phyloP scores from a whole-genome alignment of 2,329 filamentous ascomycete species.

The Aspergillus pseudotamarii region DNA sequence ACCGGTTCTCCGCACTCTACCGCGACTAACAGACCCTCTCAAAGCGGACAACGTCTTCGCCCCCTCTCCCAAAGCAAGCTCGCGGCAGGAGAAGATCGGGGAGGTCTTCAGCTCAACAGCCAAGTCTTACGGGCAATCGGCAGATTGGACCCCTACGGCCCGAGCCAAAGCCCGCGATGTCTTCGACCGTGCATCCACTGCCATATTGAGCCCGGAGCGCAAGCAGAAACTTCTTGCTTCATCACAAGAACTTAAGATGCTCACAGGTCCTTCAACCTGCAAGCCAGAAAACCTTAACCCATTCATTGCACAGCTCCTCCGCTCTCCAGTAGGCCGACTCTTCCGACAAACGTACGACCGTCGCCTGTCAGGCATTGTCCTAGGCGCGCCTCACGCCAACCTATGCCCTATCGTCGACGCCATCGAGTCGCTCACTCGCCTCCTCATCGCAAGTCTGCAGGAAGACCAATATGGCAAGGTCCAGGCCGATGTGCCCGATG shows the following conservation, averaged over 20 bases:
- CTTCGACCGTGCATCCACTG: slow-evolving; percentile 42
- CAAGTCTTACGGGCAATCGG: slow-evolving; percentile 49
- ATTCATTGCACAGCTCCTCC: slow-evolving; percentile 51
- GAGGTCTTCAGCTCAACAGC: slow-evolving; percentile 48
- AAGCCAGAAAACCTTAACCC: slow-evolving; percentile 55
- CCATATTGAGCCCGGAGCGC: slow-evolving; percentile 43
- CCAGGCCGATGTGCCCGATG: slow-evolving; percentile 74
- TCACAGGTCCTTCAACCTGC: slow-evolving; percentile 39
- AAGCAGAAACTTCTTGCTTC: slow-evolving; percentile 42
- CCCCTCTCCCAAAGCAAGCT: slow-evolving; percentile 39
- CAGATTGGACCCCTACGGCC: slow-evolving; percentile 48
- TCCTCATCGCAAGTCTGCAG: slow-evolving; percentile 72
- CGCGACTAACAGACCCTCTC: slow-evolving; percentile 53
- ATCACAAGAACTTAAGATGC: slow-evolving; percentile 41
- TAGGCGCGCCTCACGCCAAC: slow-evolving; percentile 74
- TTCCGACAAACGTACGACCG: slow-evolving; percentile 72
- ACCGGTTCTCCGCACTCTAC: slow-evolving; percentile 49
- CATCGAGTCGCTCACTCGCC: slow-evolving; percentile 66
- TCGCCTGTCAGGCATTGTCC: slow-evolving; percentile 66
- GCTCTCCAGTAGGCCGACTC: slow-evolving; percentile 62
- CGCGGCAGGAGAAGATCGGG: slow-evolving; percentile 40
- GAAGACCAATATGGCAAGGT: slow-evolving; percentile 88
- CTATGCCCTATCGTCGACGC: slow-evolving; percentile 71
- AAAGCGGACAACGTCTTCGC: slow-evolving; percentile 53
- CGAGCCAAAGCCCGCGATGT: slow-evolving; percentile 41